Evolutionary conservation across 306 rosid species (phyloP).

Genomic region (Begonia loranthoides): DNA sequence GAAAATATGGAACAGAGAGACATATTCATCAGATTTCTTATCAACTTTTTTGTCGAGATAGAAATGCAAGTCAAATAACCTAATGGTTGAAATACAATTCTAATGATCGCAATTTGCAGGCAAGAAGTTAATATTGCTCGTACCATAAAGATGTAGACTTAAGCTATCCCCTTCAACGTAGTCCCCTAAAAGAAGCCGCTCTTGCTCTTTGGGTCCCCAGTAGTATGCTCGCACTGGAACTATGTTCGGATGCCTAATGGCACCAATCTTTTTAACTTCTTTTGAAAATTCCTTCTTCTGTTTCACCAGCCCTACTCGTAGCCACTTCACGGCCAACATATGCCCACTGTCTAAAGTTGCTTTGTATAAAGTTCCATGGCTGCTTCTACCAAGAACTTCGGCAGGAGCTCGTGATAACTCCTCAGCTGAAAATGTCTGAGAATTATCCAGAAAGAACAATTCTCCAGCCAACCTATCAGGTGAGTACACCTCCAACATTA

Average conservation of each 20-base stretch:
- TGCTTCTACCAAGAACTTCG: slow-evolving; percentile 98
- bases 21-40: too few species aligned
- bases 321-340: slow-evolving; percentile 93
- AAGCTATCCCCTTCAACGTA: slow-evolving; percentile 80
- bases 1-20: too few species aligned
- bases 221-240: slow-evolving; percentile 82
- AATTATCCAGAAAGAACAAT: slow-evolving; percentile 66
- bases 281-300: slow-evolving; percentile 92
- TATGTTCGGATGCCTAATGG: slow-evolving; percentile 79
- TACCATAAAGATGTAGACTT: slow-evolving; percentile 96
- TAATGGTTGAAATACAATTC: neutral
- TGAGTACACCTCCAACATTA: slow-evolving; percentile 74
- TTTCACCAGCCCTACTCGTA: slow-evolving; percentile 89
- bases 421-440: slow-evolving; percentile 79
- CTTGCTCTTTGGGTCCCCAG: slow-evolving; percentile 99
- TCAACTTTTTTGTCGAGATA: neutral
- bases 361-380: slow-evolving; percentile 93
- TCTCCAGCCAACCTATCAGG: slow-evolving; percentile 97
- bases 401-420: slow-evolving; percentile 98
- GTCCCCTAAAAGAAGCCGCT: slow-evolving; percentile 93
- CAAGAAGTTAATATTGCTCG: slow-evolving; percentile 12
- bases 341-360: slow-evolving; percentile 90
- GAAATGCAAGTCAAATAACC: slow-evolving; percentile 5
- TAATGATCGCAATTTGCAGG: too few species aligned
- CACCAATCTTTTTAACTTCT: slow-evolving; percentile 88